Evolutionary conservation across 1,139 yeast species (phyloP), one percentile per base, ranked within the genome.

Genomic region (Suhomyces coccinellae): DNA sequence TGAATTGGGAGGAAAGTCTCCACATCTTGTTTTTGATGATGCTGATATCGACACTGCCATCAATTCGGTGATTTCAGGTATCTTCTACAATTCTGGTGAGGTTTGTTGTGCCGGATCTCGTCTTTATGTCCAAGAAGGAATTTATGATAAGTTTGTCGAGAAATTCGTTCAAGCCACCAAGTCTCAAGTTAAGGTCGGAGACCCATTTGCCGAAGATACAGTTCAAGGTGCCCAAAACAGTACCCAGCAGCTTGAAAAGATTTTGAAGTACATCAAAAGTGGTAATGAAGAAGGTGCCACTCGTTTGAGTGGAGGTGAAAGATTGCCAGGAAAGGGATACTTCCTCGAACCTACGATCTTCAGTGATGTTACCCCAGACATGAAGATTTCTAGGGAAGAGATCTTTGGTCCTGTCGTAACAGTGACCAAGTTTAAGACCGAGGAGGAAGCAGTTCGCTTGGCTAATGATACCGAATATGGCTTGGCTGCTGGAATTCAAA

Each of bases 1-100:
- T 57, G 95, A 87, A 72, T 82, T 86, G 58, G 95, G 95, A 59
- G 95, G 95, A 59, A 87, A 87, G 73, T 85, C 93, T 43, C 91
- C 95, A 57, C 83, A 85, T 68, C 80, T 87, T 55, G 82, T 87
- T 40, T 86, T 86, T 60, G 76, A 81, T 56, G 95, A 87, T 63
- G 87, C 87, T 49, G 80, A 87, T 57, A 56, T 87, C 46, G 80
- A 79, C 47, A 68, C 69, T 3, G 49, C 48, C 10, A 45, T 56
- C 9, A 39, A 50, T 15, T 49, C 54, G 33, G 56, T 56, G 7
- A 41, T 56, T 38, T 45, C 53, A 15, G 60, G 60, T 31, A 57
- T 57, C 32, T 56, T 52, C 52, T 54, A 46, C 52, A 57, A 57
- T 52, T 53, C 60, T 13, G 61, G 61, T 34, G 61, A 57, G 41